A percentile compares a stretch with the other conserved stretches of the same genome.
Evolutionary conservation across 352 stramenopile species (phyloP).

Genomic region (Peronospora belbahrii): DNA sequence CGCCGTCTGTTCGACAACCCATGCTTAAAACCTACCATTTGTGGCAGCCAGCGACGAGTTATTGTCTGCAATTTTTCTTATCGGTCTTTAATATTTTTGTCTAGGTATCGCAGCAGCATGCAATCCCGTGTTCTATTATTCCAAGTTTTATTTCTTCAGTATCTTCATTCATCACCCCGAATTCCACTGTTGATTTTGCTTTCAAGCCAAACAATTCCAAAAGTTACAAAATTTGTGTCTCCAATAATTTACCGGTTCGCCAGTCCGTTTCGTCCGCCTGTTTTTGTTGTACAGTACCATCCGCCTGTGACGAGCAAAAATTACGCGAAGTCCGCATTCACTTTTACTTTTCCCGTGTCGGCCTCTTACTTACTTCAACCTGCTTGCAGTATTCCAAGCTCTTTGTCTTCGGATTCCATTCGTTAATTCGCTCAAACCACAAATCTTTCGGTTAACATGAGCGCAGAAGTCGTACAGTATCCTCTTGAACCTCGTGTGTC

Average conservation of each 20-base stretch:
- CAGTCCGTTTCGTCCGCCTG: slow-evolving; percentile 21
- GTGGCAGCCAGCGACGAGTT: neutral
- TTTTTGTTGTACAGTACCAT: slow-evolving; percentile 17
- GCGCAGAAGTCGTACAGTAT: slow-evolving; percentile 76
- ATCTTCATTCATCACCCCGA: neutral
- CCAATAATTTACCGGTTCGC: slow-evolving; percentile 4
- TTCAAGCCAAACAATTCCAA: neutral
- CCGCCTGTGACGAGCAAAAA: slow-evolving; percentile 26
- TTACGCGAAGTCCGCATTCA: slow-evolving; percentile 20
- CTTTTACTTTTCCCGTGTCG: slow-evolving; percentile 22
- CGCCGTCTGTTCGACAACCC: slow-evolving; percentile 20
- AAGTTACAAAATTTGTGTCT: neutral
- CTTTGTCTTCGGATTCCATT: neutral
- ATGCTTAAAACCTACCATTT: slow-evolving; percentile 10
- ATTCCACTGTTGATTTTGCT: slow-evolving; percentile 52
- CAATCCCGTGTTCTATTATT: slow-evolving; percentile 4
- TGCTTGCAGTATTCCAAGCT: neutral
- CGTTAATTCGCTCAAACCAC: neutral
- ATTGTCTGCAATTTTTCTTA: slow-evolving; percentile 12
- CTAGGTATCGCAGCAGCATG: neutral
- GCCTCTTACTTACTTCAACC: slow-evolving; percentile 13
- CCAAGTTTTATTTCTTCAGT: neutral
- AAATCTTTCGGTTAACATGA: slow-evolving; percentile 32
- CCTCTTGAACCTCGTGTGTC: slow-evolving; percentile 46
- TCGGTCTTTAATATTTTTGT: slow-evolving; percentile 1